Conservation (phyloP, 441 rosid genomes). For the Gossypium davidsonii region DNA sequence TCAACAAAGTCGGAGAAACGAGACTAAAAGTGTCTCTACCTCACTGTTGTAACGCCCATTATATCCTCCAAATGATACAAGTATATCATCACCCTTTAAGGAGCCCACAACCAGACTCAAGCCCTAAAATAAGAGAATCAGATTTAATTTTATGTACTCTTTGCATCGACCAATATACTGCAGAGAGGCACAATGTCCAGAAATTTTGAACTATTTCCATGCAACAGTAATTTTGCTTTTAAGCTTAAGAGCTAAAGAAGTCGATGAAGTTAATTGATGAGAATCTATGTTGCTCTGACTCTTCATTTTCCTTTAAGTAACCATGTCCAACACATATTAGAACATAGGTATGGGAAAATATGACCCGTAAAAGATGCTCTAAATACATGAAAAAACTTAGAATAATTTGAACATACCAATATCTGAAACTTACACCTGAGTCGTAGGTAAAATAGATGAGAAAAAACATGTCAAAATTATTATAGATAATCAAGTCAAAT, state of each 20-base stretch:
- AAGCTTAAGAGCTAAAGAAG: background rate
- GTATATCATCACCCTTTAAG: slow-evolving; percentile 69
- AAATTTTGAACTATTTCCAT: background rate
- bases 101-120: slow-evolving; percentile 79
- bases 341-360: background rate
- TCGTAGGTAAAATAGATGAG: background rate
- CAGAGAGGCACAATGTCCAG: background rate
- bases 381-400: background rate
- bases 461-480: background rate
- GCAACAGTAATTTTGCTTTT: background rate
- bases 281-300: background rate
- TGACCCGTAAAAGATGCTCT: background rate
- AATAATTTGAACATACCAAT: background rate
- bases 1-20: background rate
- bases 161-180: background rate
- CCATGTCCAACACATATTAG: background rate
- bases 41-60: slow-evolving; percentile 86
- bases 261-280: background rate
- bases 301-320: background rate
- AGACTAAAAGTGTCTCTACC: slow-evolving; percentile 35
- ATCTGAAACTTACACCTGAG: background rate
- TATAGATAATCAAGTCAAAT: background rate
- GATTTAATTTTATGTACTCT: background rate
- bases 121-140: slow-evolving; percentile 47
- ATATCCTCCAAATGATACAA: slow-evolving; percentile 89